These are phyloP conservation scores for Saccharomyces hybrid DNA, from an alignment of 1,139 yeast species.

Conservation along the genomic window DNA sequence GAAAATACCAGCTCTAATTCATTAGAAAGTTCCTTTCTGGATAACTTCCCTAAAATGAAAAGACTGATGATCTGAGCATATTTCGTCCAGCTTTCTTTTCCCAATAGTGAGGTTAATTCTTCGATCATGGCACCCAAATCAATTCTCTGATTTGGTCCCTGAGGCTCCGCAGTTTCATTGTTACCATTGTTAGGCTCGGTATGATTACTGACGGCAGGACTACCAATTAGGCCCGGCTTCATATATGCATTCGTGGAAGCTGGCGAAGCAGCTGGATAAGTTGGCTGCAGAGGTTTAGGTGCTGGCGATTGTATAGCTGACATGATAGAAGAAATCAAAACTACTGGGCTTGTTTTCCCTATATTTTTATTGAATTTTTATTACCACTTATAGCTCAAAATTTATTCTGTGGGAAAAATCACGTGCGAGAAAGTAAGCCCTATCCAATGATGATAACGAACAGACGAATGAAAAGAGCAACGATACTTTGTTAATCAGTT, in stretches of 20 bases:
- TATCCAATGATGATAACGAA: background rate
- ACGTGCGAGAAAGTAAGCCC: background rate
- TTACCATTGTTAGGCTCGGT: background rate
- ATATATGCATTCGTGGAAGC: slow-evolving; percentile 2
- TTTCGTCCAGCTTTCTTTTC: slow-evolving; percentile 69
- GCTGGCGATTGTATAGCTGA: slow-evolving; percentile 1
- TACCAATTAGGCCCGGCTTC: slow-evolving; percentile 4
- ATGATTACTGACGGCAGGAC: slow-evolving; percentile 1
- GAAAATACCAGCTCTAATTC: slow-evolving; percentile 26
- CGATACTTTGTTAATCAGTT: background rate
- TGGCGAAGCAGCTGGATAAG: slow-evolving; percentile 4
- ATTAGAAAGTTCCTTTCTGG: slow-evolving; percentile 56
- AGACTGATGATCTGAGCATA: slow-evolving; percentile 74
- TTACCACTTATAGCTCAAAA: background rate
- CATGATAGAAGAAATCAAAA: background rate
- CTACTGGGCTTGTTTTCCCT: background rate
- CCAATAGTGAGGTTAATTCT: slow-evolving; percentile 65
- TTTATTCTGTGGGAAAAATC: background rate
- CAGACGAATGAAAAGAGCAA: background rate
- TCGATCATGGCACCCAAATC: slow-evolving; percentile 69
- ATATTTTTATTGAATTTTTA: background rate
- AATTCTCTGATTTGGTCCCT: slow-evolving; percentile 38
- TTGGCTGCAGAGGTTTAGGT: slow-evolving; percentile 3
- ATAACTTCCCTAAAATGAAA: slow-evolving; percentile 71
- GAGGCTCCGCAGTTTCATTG: slow-evolving; percentile 1